Conservation (phyloP, 805 yeast genomes). For the Scheffersomyces amazonensis region DNA sequence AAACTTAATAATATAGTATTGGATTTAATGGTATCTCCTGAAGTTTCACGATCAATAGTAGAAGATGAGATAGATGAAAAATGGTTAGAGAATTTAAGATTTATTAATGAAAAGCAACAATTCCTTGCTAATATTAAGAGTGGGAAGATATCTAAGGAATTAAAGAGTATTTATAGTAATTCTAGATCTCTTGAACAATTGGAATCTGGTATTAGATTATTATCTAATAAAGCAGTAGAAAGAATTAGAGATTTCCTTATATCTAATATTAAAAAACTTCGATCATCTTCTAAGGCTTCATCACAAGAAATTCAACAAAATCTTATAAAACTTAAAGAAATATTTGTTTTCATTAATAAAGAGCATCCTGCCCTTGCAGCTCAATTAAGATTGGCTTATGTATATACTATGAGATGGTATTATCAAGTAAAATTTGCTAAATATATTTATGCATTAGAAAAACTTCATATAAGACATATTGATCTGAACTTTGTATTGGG, state of each 20-base stretch:
- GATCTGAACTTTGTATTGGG: conserved; percentile 62
- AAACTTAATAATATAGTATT: conserved; percentile 72
- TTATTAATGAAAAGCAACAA: conserved; percentile 55
- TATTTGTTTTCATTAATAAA: conserved; percentile 52
- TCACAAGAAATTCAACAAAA: conserved; percentile 74
- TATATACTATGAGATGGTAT: conserved; percentile 92
- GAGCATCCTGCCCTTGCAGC: conserved; percentile 62
- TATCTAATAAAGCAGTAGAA: conserved; percentile 66
- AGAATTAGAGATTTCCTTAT: conserved; percentile 71
- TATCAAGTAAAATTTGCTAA: conserved; percentile 75
- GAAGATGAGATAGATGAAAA: conserved; percentile 52
- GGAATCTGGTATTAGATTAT: conserved; percentile 40
- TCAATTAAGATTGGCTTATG: conserved; percentile 76
- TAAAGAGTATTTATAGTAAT: conserved; percentile 1
- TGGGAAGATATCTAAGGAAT: background rate
- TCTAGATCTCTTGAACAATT: conserved; percentile 24
- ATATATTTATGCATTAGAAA: conserved; percentile 69
- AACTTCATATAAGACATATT: conserved; percentile 51
- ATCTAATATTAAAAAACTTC: conserved; percentile 58
- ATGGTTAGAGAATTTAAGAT: conserved; percentile 69
- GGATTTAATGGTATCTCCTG: conserved; percentile 75
- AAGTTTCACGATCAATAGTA: conserved; percentile 54
- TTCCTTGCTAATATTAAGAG: conserved; percentile 35
- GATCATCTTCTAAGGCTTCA: conserved; percentile 53
- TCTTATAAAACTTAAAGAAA: conserved; percentile 60